Percentiles rank a stretch among this genome's conserved stretches.
These are phyloP conservation scores for Apiospora phragmitis DNA, from an alignment of 2,329 filamentous ascomycete genomes.

Conservation along the genomic window DNA sequence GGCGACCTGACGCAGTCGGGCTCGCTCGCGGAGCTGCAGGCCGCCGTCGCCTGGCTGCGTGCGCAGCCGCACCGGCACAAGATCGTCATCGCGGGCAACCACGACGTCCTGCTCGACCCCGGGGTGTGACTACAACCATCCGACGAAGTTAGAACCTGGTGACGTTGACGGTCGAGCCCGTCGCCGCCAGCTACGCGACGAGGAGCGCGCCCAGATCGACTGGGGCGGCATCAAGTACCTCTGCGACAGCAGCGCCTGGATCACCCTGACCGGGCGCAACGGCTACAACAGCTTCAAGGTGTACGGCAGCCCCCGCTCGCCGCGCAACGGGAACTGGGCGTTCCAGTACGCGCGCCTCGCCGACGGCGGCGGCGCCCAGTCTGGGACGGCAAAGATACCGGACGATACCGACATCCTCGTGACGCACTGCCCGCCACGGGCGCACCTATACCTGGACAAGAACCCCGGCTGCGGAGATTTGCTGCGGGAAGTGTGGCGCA, in stretches of 20 bases:
- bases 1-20: conserved; percentile 77
- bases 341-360: conserved; percentile 60
- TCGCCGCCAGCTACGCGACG: conserved; percentile 46
- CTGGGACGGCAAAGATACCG: conserved; percentile 44
- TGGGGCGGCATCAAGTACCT: conserved; percentile 42
- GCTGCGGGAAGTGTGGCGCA: conserved; percentile 59
- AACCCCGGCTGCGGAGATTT: conserved; percentile 57
- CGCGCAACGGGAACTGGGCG: conserved; percentile 52
- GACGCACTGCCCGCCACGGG: conserved; percentile 68
- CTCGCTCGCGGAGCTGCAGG: conserved; percentile 48
- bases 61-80: background rate
- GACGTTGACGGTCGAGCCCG: background rate
- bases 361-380: conserved; percentile 36
- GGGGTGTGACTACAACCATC: conserved; percentile 57
- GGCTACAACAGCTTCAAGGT: conserved; percentile 64
- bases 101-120: conserved; percentile 70
- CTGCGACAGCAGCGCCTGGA: conserved; percentile 52
- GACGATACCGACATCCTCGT: conserved; percentile 64
- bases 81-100: conserved; percentile 71
- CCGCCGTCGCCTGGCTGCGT: conserved; percentile 3
- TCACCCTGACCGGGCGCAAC: conserved; percentile 53
- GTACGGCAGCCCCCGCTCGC: conserved; percentile 38
- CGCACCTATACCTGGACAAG: conserved; percentile 55
- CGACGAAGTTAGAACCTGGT: conserved; percentile 56
- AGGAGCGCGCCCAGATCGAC: conserved; percentile 53